phyloP scores from a whole-genome alignment of 106 monocot species.

The Allium sativum region DNA sequence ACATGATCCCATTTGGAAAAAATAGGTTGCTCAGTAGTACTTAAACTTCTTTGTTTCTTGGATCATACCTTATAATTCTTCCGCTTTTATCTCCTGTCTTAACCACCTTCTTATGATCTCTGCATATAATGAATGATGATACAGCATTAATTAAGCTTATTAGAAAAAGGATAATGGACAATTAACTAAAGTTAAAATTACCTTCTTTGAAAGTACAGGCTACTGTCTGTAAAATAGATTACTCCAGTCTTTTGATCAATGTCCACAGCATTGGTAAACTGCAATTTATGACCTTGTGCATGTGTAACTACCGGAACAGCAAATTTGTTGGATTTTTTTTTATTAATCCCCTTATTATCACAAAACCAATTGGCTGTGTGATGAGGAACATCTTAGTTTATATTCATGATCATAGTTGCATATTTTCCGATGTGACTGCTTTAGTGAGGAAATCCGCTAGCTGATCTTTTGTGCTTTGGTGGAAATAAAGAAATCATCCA shows the following conservation, averaged over 20 bases:
- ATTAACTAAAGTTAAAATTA: constrained; percentile 1
- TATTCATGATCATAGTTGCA: too few relatives aligned
- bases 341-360: too few relatives aligned
- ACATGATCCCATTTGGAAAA: constrained; percentile 56
- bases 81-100: constrained; percentile 51
- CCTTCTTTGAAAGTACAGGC: constrained; percentile 48
- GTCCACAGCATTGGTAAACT: constrained; percentile 60
- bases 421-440: too few relatives aligned
- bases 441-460: too few relatives aligned
- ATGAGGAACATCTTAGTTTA: too few relatives aligned
- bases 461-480: too few relatives aligned
- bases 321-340: too few relatives aligned
- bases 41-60: constrained; percentile 16
- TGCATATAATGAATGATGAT: background rate
- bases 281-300: constrained; percentile 16
- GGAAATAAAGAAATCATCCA: too few relatives aligned
- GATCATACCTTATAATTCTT: constrained; percentile 55
- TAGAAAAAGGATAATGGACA: background rate
- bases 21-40: constrained; percentile 31
- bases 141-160: background rate
- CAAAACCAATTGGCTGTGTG: too few relatives aligned
- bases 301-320: constrained; percentile 13
- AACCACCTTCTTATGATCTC: constrained; percentile 15
- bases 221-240: constrained; percentile 72
- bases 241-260: constrained; percentile 40